phyloP scores from a whole-genome alignment of 1,284 basidiomycete species.

The Rhodofomes roseus region DNA sequence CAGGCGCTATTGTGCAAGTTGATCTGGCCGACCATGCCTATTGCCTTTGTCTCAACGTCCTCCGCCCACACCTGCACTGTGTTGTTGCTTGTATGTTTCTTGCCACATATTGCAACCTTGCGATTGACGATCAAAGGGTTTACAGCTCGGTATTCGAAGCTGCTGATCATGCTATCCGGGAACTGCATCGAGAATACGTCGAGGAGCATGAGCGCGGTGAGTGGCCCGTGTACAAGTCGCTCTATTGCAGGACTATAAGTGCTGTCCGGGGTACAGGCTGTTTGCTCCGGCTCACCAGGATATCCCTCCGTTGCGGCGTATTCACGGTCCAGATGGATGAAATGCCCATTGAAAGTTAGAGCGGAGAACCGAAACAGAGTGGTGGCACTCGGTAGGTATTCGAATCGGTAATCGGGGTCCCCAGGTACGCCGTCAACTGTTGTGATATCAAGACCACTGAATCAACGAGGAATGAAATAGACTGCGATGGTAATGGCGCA shows the following conservation, averaged over 20 bases:
- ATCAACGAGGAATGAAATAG: background rate
- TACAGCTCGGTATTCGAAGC: slow-evolving; percentile 72
- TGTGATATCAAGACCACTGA: background rate
- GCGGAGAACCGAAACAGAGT: slow-evolving; percentile 85
- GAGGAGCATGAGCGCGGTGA: slow-evolving; percentile 75
- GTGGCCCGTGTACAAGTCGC: slow-evolving; percentile 78
- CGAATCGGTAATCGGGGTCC: slow-evolving; percentile 53
- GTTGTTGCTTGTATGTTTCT: slow-evolving; percentile 33
- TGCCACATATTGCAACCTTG: slow-evolving; percentile 52
- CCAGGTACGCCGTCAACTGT: slow-evolving; percentile 50
- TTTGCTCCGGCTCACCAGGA: slow-evolving; percentile 43
- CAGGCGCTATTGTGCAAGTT: slow-evolving; percentile 7
- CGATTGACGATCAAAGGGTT: slow-evolving; percentile 70
- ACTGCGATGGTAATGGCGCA: slow-evolving; percentile 21
- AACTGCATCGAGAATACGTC: slow-evolving; percentile 52
- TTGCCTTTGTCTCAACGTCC: slow-evolving; percentile 34
- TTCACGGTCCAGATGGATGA: slow-evolving; percentile 71
- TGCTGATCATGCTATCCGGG: slow-evolving; percentile 39
- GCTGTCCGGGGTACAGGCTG: background rate
- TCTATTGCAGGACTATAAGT: slow-evolving; percentile 38
- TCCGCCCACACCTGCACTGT: slow-evolving; percentile 29
- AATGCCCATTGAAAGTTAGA: slow-evolving; percentile 75
- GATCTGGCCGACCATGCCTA: slow-evolving; percentile 68
- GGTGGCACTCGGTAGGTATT: slow-evolving; percentile 62
- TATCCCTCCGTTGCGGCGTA: slow-evolving; percentile 75